Conservation (phyloP, 2,329 filamentous ascomycete species). For the Botrytis cinerea region DNA sequence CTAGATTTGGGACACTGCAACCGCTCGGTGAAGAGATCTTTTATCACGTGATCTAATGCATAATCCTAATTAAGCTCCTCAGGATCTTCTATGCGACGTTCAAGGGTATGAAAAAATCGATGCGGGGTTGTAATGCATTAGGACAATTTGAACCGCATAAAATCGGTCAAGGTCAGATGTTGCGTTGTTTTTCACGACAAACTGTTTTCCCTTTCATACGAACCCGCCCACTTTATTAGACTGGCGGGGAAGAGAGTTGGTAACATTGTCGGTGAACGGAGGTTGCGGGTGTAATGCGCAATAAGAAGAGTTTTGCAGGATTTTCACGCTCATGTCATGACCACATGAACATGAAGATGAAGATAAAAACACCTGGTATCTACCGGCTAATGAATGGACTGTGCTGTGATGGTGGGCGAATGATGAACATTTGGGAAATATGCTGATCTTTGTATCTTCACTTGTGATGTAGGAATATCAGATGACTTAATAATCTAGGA, state of each 20-base stretch:
- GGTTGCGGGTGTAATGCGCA: conserved; percentile 12
- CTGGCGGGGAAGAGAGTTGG: conserved; percentile 1
- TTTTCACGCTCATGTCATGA: conserved; percentile 9
- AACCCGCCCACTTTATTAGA: conserved; percentile 23
- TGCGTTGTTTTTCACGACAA: conserved; percentile 21
- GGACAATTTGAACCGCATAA: conserved; percentile 20
- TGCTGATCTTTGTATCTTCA: conserved; percentile 1
- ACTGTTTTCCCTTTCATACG: conserved; percentile 7
- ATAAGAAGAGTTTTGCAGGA: conserved; percentile 4
- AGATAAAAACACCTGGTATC: background rate
- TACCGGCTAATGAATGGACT: conserved; percentile 11
- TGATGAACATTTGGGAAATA: conserved; percentile 12
- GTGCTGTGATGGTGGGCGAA: conserved; percentile 4
- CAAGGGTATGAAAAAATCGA: conserved; percentile 16
- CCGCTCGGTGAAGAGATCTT: background rate
- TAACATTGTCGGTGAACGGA: conserved; percentile 21
- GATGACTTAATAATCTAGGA: conserved; percentile 15
- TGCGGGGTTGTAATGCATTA: conserved; percentile 16
- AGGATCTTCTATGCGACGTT: background rate
- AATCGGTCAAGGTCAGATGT: conserved; percentile 22
- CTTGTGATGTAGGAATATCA: conserved; percentile 15
- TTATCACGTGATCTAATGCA: background rate
- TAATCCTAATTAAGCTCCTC: background rate
- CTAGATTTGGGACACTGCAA: background rate
- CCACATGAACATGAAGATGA: conserved; percentile 15